Percentiles rank a stretch among this genome's conserved stretches.
Evolutionary conservation across 768 basidiomycete genomes (phyloP).

Genomic region (Kwoniella sp.): DNA sequence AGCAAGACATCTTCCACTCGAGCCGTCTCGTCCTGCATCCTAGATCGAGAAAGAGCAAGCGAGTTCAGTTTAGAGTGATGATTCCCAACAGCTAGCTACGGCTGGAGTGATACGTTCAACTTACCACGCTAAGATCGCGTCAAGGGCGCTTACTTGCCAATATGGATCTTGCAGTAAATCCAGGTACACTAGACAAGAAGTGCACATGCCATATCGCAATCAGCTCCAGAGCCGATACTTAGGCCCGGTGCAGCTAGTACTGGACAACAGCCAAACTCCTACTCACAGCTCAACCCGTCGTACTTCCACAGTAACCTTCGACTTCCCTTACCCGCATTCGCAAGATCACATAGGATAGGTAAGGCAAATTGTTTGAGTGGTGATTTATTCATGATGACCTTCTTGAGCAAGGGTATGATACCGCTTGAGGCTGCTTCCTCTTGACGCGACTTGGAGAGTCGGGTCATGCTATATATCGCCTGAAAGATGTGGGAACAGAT

Average conservation of each 20-base stretch:
- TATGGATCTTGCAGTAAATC: conserved; percentile 54
- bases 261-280: neutral
- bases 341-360: conserved; percentile 93
- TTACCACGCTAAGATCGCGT: conserved; percentile 86
- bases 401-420: conserved; percentile 86
- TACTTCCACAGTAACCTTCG: conserved; percentile 89
- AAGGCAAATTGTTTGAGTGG: conserved; percentile 96
- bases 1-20: conserved; percentile 86
- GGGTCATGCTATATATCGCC: conserved; percentile 93
- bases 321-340: conserved; percentile 90
- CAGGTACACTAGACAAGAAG: conserved; percentile 50
- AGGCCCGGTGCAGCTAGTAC: neutral
- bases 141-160: conserved; percentile 61
- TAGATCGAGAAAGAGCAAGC: too few relatives aligned
- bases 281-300: conserved; percentile 67
- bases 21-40: conserved; percentile 93
- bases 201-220: too few relatives aligned
- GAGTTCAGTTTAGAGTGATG: too few relatives aligned
- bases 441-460: conserved; percentile 88
- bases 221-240: too few relatives aligned
- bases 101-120: too few relatives aligned
- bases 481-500: conserved; percentile 97
- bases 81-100: too few relatives aligned
- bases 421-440: conserved; percentile 97
- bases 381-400: conserved; percentile 82